phyloP scores from a whole-genome alignment of 78 protist species.

The Corallochytrium limacisporum region DNA sequence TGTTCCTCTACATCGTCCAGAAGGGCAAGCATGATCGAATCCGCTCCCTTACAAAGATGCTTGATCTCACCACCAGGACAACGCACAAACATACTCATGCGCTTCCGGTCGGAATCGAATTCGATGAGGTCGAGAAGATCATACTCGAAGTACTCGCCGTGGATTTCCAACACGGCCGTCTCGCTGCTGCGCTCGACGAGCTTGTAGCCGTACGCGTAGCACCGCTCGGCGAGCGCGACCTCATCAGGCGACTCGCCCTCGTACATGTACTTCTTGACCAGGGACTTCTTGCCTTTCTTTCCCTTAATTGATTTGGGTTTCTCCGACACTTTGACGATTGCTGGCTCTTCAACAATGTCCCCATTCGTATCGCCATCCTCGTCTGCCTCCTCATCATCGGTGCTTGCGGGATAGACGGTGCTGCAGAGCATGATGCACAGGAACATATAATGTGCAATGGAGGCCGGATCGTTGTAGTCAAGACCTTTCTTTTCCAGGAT shows the following conservation, averaged over 20 bases:
- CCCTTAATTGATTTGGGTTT: not conserved
- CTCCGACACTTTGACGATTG: not conserved
- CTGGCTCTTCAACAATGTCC: not conserved
- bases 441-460: too few relatives aligned
- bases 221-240: constrained; percentile 50
- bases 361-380: not conserved
- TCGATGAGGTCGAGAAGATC: constrained; percentile 44
- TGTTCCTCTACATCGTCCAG: not conserved
- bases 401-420: too few relatives aligned
- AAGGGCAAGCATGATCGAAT: constrained; percentile 27
- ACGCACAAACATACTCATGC: constrained; percentile 62
- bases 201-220: constrained; percentile 23
- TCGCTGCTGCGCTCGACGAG: not conserved
- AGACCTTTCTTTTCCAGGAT: too few relatives aligned
- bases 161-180: not conserved
- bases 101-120: constrained; percentile 64
- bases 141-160: not conserved
- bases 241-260: constrained; percentile 68
- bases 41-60: constrained; percentile 91
- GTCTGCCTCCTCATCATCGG: not conserved
- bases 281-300: not conserved
- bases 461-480: too few relatives aligned
- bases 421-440: too few relatives aligned
- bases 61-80: constrained; percentile 28
- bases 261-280: not conserved